Evolutionary conservation across 148 eudicot genomes (phyloP).

Genomic region (Spergularia marina): DNA sequence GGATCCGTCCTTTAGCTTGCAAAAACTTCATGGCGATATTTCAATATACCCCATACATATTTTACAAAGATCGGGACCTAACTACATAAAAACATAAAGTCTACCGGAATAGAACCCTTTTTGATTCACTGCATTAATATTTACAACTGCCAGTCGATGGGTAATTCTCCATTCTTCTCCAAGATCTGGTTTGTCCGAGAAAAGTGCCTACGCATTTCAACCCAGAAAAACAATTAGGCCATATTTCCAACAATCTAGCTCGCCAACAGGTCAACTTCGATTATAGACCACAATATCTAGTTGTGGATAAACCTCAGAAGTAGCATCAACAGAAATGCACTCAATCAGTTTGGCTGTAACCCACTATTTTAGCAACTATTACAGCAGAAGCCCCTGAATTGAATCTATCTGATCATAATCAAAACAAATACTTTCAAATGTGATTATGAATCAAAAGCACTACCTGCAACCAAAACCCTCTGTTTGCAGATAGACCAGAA

Average conservation of each 20-base stretch:
- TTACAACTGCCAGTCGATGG: constrained; percentile 83
- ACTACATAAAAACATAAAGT: neutral
- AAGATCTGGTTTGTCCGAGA: constrained; percentile 73
- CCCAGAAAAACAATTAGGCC: neutral
- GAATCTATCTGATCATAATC: neutral
- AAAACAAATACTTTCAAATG: neutral
- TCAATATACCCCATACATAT: constrained; percentile 6
- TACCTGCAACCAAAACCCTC: constrained; percentile 99
- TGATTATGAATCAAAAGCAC: constrained; percentile 11
- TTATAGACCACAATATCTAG: neutral
- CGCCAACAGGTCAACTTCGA: neutral
- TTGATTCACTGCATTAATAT: constrained; percentile 31
- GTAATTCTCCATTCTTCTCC: constrained; percentile 56
- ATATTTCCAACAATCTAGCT: neutral
- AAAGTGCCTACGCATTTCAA: constrained; percentile 94
- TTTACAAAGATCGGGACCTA: neutral
- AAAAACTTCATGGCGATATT: neutral
- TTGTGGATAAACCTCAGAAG: neutral
- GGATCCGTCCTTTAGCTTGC: neutral
- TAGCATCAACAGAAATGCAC: neutral
- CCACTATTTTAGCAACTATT: too few species aligned
- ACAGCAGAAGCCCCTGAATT: neutral
- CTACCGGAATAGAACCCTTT: neutral
- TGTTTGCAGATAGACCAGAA: constrained; percentile 92
- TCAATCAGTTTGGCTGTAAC: neutral